Conservation (phyloP, 2,329 filamentous ascomycete genomes). For the Pseudocercospora fijiensis region DNA sequence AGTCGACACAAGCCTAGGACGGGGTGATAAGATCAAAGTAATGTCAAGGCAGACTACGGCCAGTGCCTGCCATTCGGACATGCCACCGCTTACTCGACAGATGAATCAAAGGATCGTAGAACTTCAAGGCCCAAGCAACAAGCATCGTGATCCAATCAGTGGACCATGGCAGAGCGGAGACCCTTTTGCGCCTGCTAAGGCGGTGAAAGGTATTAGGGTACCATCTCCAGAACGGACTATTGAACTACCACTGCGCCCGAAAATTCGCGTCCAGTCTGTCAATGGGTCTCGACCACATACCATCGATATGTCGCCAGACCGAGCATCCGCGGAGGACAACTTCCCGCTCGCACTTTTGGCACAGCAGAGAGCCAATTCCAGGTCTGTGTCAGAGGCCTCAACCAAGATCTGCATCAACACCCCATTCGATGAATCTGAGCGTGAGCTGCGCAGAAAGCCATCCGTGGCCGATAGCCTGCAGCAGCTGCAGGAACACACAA, state of each 20-base stretch:
- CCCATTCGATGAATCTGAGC: neutral
- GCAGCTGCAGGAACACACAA: neutral
- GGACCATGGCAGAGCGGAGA: constrained; percentile 26
- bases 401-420: neutral
- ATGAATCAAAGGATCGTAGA: neutral
- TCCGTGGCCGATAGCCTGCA: constrained; percentile 1
- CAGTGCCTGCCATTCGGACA: constrained; percentile 17
- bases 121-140: constrained; percentile 6
- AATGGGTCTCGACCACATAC: constrained; percentile 12
- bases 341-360: constrained; percentile 4
- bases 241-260: constrained; percentile 22
- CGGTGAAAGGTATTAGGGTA: constrained; percentile 10
- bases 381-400: neutral
- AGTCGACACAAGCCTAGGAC: neutral
- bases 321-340: constrained; percentile 15
- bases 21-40: neutral
- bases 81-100: constrained; percentile 23
- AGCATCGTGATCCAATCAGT: constrained; percentile 14
- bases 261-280: constrained; percentile 17
- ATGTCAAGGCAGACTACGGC: constrained; percentile 11
- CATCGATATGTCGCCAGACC: neutral
- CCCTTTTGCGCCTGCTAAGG: constrained; percentile 24
- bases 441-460: neutral
- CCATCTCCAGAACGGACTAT: constrained; percentile 9
- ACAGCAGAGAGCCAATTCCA: constrained; percentile 1